phyloP scores from a whole-genome alignment of 2,329 filamentous ascomycete species.

The Metarhizium robertsii region DNA sequence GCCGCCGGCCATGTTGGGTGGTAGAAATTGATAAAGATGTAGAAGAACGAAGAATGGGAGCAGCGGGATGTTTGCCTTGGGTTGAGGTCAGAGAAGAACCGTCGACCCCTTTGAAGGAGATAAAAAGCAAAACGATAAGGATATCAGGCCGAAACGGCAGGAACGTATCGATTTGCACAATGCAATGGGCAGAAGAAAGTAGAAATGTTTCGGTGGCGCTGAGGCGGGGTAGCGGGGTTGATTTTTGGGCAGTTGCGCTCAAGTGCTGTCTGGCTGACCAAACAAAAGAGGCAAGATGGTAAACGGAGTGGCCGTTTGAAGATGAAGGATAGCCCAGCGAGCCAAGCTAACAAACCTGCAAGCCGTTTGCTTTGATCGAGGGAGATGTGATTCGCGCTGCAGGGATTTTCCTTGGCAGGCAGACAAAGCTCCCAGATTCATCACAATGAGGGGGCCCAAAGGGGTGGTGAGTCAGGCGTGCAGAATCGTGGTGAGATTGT shows the following conservation, averaged over 20 bases:
- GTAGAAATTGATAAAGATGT: background rate
- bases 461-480: background rate
- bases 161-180: background rate
- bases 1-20: slow-evolving; percentile 35
- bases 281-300: background rate
- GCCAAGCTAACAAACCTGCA: background rate
- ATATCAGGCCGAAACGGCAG: background rate
- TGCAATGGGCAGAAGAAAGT: background rate
- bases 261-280: background rate
- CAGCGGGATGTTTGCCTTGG: background rate
- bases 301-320: background rate
- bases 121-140: background rate
- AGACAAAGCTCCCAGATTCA: too few species aligned
- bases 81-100: background rate
- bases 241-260: slow-evolving; percentile 1
- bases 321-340: background rate
- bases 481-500: background rate
- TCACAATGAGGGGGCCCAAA: background rate
- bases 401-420: too few species aligned
- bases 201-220: slow-evolving; percentile 1
- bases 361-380: background rate
- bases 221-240: slow-evolving; percentile 31
- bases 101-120: background rate
- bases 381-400: too few species aligned
- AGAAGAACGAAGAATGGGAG: background rate